Evolutionary conservation across 257 asterid genomes (phyloP).

Genomic region (Perilla frutescens): DNA sequence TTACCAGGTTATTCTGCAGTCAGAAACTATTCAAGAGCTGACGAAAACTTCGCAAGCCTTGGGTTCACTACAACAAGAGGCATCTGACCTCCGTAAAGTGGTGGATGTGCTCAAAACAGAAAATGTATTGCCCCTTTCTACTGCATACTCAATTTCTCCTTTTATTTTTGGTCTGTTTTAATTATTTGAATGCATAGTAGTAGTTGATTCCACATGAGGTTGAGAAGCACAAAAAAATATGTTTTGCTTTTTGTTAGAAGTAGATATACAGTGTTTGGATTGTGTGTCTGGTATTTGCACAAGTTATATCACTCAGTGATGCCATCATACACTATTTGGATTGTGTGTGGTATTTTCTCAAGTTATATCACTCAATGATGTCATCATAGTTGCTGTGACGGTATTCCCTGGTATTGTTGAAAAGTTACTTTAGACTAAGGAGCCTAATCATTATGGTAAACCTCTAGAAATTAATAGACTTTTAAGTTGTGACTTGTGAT

Average conservation of each 20-base stretch:
- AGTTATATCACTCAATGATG: background rate
- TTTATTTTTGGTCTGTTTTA: slow-evolving; percentile 1
- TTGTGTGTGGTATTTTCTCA: background rate
- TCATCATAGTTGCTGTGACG: background rate
- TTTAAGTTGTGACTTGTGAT: background rate
- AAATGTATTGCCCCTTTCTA: slow-evolving; percentile 41
- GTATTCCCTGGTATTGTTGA: slow-evolving; percentile 1
- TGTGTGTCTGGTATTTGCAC: too few species aligned
- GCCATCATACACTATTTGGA: too few species aligned
- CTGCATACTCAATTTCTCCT: slow-evolving; percentile 7
- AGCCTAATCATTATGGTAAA: too few species aligned
- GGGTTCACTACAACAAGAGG: slow-evolving; percentile 69
- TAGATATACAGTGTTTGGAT: too few species aligned
- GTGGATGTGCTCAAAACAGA: slow-evolving; percentile 59
- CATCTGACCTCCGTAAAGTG: slow-evolving; percentile 73
- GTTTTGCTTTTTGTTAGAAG: too few species aligned
- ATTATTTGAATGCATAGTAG: slow-evolving; percentile 15
- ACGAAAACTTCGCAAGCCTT: slow-evolving; percentile 84
- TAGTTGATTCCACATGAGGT: slow-evolving; percentile 15
- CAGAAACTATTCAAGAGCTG: slow-evolving; percentile 95
- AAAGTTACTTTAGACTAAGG: background rate
- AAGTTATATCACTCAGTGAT: too few species aligned
- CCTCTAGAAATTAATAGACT: too few species aligned
- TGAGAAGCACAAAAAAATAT: background rate
- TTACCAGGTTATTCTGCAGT: slow-evolving; percentile 79